Evolutionary conservation across 2,329 filamentous ascomycete genomes (phyloP).

Genomic region (Colletotrichum melonis): DNA sequence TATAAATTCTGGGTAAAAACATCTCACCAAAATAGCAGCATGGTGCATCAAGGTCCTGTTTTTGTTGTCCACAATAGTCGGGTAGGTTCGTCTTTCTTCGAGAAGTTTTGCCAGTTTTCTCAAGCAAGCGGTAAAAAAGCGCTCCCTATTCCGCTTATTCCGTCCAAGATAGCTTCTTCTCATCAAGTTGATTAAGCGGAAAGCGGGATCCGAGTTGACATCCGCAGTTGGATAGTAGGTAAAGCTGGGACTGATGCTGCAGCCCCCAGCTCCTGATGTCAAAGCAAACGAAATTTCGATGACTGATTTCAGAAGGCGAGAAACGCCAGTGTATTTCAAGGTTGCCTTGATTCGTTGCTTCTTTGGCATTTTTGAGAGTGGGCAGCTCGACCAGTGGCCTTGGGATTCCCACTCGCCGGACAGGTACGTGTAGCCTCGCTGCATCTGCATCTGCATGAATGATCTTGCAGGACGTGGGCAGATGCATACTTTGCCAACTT

Average conservation of each 20-base stretch:
- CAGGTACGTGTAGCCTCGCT: neutral
- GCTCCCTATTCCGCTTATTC: too few relatives aligned
- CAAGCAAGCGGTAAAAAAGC: neutral
- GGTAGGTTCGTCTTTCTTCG: neutral
- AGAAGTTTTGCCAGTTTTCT: neutral
- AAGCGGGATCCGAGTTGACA: neutral
- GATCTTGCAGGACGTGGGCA: neutral
- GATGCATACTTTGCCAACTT: neutral
- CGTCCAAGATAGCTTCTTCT: too few relatives aligned
- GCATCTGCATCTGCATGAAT: neutral
- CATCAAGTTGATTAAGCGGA: neutral
- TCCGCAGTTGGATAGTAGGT: neutral
- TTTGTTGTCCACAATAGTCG: rapidly evolving
- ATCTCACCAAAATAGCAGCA: neutral
- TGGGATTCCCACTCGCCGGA: neutral
- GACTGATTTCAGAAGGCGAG: neutral
- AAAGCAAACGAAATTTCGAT: neutral
- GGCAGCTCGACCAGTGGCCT: neutral
- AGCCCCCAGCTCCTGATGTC: neutral
- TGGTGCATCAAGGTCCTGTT: neutral
- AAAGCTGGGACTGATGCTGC: neutral
- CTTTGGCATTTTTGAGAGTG: neutral
- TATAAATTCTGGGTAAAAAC: rapidly evolving
- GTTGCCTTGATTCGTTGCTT: neutral
- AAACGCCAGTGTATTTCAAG: neutral